A percentile compares a stretch with the other conserved stretches of the same genome.
Evolutionary conservation across 495 filamentous ascomycete genomes (phyloP).

Genomic region (Neurospora africana): DNA sequence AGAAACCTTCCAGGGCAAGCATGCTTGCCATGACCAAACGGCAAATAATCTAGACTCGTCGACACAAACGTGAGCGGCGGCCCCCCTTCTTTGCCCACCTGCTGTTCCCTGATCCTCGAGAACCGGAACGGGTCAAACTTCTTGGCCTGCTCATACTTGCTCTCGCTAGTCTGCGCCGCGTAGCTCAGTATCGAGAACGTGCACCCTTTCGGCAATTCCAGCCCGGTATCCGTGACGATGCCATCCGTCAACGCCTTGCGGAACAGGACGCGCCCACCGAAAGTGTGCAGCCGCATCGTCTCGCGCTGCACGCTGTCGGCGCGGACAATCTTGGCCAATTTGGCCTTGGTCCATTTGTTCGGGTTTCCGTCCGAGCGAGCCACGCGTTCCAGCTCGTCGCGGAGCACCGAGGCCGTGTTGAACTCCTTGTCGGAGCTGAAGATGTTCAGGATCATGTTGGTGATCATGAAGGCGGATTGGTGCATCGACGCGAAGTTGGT

Average conservation of each 20-base stretch:
- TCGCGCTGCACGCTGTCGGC: slow-evolving; percentile 32
- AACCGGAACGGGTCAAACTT: slow-evolving; percentile 19
- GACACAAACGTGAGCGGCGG: slow-evolving; percentile 5
- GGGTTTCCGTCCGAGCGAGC: not conserved
- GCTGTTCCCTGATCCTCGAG: slow-evolving; percentile 6
- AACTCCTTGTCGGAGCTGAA: slow-evolving; percentile 22
- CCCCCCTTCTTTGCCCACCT: slow-evolving; percentile 6
- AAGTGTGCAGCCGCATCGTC: slow-evolving; percentile 26
- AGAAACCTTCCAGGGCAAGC: slow-evolving; percentile 38
- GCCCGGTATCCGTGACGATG: slow-evolving; percentile 20
- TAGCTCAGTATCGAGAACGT: slow-evolving; percentile 18
- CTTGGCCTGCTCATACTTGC: slow-evolving; percentile 16
- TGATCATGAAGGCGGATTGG: slow-evolving; percentile 13
- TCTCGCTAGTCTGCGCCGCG: slow-evolving; percentile 21
- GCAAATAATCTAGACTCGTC: slow-evolving; percentile 9
- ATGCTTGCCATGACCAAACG: slow-evolving; percentile 36
- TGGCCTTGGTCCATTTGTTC: slow-evolving; percentile 23
- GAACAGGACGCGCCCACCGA: slow-evolving; percentile 21
- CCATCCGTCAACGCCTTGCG: slow-evolving; percentile 21
- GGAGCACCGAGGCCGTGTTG: slow-evolving; percentile 25
- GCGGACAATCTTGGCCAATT: slow-evolving; percentile 21
- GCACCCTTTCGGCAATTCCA: slow-evolving; percentile 23
- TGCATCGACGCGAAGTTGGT: slow-evolving; percentile 23
- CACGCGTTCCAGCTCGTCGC: slow-evolving; percentile 18
- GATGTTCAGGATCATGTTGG: slow-evolving; percentile 22